Conservation (phyloP, 2,329 filamentous ascomycete genomes). For the Microcyclospora pomicola region DNA sequence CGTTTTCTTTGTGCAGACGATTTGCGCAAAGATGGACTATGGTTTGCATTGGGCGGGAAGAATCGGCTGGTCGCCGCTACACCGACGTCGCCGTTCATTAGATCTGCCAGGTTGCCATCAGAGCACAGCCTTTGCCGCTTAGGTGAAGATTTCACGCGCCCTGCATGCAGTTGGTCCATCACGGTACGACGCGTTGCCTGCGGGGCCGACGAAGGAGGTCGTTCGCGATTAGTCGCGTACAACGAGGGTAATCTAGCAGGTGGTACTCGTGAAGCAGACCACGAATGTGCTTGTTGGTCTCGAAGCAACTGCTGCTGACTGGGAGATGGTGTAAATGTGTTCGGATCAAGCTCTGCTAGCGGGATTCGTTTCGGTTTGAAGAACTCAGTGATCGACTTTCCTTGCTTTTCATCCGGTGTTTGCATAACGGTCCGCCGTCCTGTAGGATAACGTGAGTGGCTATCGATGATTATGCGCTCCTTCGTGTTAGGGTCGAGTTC, state of each 20-base stretch:
- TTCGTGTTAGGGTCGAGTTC: constrained; percentile 88
- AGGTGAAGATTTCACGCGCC: constrained; percentile 14
- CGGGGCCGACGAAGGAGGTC: constrained; percentile 27
- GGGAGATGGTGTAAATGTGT: constrained; percentile 52
- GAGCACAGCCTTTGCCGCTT: constrained; percentile 34
- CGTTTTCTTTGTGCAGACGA: constrained; percentile 20
- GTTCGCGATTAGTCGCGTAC: constrained; percentile 5
- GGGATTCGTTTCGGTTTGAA: constrained; percentile 51
- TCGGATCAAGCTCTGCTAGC: constrained; percentile 53
- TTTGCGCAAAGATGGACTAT: constrained; percentile 28
- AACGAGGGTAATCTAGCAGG: constrained; percentile 3
- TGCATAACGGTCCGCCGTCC: neutral
- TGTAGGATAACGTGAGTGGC: constrained; percentile 10
- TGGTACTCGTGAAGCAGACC: constrained; percentile 39
- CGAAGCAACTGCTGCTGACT: constrained; percentile 47
- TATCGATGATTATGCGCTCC: constrained; percentile 37
- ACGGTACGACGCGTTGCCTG: constrained; percentile 27
- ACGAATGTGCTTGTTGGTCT: constrained; percentile 39
- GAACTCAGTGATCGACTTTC: constrained; percentile 48
- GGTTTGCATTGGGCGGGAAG: constrained; percentile 25
- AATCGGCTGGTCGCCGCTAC: constrained; percentile 31
- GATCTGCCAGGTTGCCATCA: constrained; percentile 21
- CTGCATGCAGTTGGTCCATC: constrained; percentile 20
- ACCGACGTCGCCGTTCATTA: constrained; percentile 11
- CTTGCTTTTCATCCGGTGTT: constrained; percentile 43